Evolutionary conservation across 106 monocot genomes (phyloP), one percentile per base, ranked within the genome.

Genomic region (Allium sativum): DNA sequence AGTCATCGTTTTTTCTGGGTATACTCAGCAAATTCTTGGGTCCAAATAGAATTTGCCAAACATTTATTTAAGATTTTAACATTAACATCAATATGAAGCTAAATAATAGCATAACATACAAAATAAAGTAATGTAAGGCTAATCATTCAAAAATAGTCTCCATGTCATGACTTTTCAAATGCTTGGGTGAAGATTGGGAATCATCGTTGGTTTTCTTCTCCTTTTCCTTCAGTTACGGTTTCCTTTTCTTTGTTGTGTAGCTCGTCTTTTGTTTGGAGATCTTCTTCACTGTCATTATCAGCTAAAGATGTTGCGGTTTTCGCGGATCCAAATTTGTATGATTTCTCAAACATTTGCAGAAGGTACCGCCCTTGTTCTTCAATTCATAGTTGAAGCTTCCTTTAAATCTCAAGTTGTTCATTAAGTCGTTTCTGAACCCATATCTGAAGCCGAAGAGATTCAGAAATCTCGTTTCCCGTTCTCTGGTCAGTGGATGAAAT

Each of bases 321-420:
- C 10, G 63, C 77, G 7, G 65, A 53, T 7, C 65, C 65, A 0
- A 73, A 65, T 46, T 79, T 81, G 74, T 68, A 74, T 51, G 84
- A 84, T 47, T 89, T 69, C 71, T 89, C 89, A 64, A 89, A 79
- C 81, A 89, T 81, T 76, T 76, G 81, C 59, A 84, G 89, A 48
- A 89, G 84, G 55, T 74, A 72, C 65, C 70, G 81, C 40, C 89
- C 89, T 69, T 89, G 89, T 61, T 89, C 89, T 77, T 89, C 89
- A 44, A 89, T 85, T 74, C 81, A 58, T 21, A 89, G 51, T 43
- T 89, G 89, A 51, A 89, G 58, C 53, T 76, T 84, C 64, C 84
- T 81, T 62, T 89, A 84, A 53, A 84, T 77, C 79, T 87, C 87
- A 48, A 87, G 83, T 22, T 87, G 87, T 65, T 87, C 87, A 72